phyloP scores from a whole-genome alignment of 768 basidiomycete genomes.

The Tricholoma hemisulphureum region DNA sequence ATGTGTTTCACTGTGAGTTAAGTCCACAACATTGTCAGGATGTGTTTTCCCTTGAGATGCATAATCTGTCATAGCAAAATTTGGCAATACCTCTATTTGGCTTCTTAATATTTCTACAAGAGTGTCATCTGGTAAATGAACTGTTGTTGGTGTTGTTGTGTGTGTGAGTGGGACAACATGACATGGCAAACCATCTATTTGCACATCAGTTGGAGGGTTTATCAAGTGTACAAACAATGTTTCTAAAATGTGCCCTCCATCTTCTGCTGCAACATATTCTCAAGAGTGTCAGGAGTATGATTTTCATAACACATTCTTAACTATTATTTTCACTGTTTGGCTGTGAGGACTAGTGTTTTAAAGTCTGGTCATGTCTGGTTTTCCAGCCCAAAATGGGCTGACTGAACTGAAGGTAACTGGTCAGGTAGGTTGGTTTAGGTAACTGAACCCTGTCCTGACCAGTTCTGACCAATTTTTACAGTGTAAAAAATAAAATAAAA shows the following conservation, averaged over 20 bases:
- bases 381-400: too few relatives aligned
- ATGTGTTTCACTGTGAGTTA: neutral
- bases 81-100: constrained; percentile 21
- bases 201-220: constrained; percentile 19
- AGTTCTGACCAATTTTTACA: too few relatives aligned
- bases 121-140: constrained; percentile 25
- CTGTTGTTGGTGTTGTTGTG: constrained; percentile 8
- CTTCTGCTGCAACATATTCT: neutral
- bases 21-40: neutral
- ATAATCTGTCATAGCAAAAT: constrained; percentile 35
- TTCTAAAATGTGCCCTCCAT: constrained; percentile 19
- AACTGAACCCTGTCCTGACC: too few relatives aligned
- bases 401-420: too few relatives aligned
- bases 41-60: constrained; percentile 3
- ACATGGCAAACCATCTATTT: constrained; percentile 22
- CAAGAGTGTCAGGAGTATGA: too few relatives aligned
- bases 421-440: too few relatives aligned
- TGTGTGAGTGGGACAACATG: constrained; percentile 20
- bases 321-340: too few relatives aligned
- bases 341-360: too few relatives aligned
- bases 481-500: too few relatives aligned
- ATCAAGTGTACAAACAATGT: constrained; percentile 26
- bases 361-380: too few relatives aligned
- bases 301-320: too few relatives aligned
- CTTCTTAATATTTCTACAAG: constrained; percentile 3